phyloP scores from a whole-genome alignment of 2,329 filamentous ascomycete genomes.

The Penicillium sp. region DNA sequence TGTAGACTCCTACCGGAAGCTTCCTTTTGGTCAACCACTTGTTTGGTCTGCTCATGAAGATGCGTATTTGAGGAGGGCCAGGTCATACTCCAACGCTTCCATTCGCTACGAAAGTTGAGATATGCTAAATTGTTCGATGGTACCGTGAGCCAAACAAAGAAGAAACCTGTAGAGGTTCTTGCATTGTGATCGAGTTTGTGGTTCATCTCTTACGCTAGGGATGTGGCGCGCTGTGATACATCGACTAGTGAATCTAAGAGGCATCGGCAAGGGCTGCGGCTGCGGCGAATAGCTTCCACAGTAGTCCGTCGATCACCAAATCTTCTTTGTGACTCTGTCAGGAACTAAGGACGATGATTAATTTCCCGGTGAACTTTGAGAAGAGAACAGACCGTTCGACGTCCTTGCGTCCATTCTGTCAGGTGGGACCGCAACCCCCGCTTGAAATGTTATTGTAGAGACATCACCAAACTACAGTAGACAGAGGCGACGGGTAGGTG shows the following conservation, averaged over 20 bases:
- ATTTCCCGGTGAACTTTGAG: not conserved
- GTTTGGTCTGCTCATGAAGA: not conserved
- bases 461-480: not conserved
- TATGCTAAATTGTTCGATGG: not conserved
- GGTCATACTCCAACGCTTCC: too few species aligned
- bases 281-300: constrained; percentile 14
- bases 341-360: too few species aligned
- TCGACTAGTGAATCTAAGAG: constrained; percentile 10
- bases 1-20: not conserved
- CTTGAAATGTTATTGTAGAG: not conserved
- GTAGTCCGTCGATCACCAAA: constrained; percentile 10
- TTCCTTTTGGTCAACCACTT: not conserved
- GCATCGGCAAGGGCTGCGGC: constrained; percentile 18
- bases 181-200: not conserved
- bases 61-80: not conserved
- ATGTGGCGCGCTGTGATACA: constrained; percentile 12
- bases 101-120: not conserved
- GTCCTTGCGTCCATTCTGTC: not conserved
- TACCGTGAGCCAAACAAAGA: not conserved
- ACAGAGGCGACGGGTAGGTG: not conserved
- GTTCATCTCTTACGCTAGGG: constrained; percentile 20
- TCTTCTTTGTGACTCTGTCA: not conserved
- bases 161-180: not conserved
- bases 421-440: not conserved
- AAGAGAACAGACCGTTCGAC: not conserved